Conservation (phyloP, 2,329 filamentous ascomycete genomes). For the Epichloe festucae region DNA sequence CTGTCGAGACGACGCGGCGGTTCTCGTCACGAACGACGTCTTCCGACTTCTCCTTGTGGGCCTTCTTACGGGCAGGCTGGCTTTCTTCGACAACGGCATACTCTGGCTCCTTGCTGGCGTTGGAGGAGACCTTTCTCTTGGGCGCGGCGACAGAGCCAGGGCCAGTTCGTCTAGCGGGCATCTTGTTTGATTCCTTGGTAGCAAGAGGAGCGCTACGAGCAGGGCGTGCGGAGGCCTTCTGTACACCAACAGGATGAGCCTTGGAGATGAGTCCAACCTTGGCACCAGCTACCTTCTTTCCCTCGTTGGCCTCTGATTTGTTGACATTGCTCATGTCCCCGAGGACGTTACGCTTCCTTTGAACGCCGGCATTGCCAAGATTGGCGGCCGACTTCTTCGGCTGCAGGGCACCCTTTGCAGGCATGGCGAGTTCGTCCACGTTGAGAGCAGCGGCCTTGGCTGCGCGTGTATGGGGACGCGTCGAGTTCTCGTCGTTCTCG, state of each 20-base stretch:
- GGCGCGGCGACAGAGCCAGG: constrained; percentile 51
- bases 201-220: constrained; percentile 50
- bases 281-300: constrained; percentile 56
- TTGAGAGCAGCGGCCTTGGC: constrained; percentile 74
- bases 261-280: constrained; percentile 67
- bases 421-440: constrained; percentile 46
- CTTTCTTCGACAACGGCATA: constrained; percentile 46
- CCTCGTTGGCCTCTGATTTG: constrained; percentile 59
- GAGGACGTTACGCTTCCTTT: constrained; percentile 68
- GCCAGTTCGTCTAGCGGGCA: constrained; percentile 60
- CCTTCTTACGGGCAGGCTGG: constrained; percentile 57
- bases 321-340: constrained; percentile 93
- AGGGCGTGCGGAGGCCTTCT: constrained; percentile 49
- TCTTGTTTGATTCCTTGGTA: constrained; percentile 56
- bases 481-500: constrained; percentile 92
- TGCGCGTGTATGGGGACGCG: constrained; percentile 73
- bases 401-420: constrained; percentile 51
- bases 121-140: constrained; percentile 55
- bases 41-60: constrained; percentile 24
- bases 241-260: constrained; percentile 67
- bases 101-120: constrained; percentile 38
- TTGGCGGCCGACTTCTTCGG: constrained; percentile 52
- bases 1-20: constrained; percentile 15
- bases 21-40: constrained; percentile 35
- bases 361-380: constrained; percentile 32